These are phyloP conservation scores for Lathyrus aphaca DNA, from an alignment of 306 rosid species.

Conservation along the genomic window DNA sequence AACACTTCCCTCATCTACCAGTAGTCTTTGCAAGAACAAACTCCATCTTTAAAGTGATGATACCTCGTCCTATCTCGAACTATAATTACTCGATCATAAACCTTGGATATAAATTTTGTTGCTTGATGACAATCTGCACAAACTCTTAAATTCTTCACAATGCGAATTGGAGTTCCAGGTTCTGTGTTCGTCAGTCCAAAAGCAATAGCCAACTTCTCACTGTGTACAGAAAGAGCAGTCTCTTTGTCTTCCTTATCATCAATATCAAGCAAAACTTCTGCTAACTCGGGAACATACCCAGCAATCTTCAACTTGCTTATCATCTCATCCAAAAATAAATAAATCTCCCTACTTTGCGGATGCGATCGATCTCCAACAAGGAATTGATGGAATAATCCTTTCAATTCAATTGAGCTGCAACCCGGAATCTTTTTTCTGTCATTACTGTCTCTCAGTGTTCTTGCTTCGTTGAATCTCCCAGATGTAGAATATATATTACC, in stretches of 20 bases:
- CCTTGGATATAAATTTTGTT: constrained; percentile 56
- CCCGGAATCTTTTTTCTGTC: constrained; percentile 51
- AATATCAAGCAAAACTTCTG: constrained; percentile 52
- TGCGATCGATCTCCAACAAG: constrained; percentile 59
- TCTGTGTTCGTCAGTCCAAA: constrained; percentile 57
- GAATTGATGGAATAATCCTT: constrained; percentile 52
- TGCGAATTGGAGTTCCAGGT: constrained; percentile 56
- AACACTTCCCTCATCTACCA: constrained; percentile 45
- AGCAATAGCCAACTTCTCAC: constrained; percentile 66
- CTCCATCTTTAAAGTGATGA: constrained; percentile 59
- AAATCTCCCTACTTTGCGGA: constrained; percentile 48
- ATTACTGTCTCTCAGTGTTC: constrained; percentile 42
- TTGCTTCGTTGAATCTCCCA: constrained; percentile 70
- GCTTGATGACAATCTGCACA: constrained; percentile 61
- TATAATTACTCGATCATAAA: constrained; percentile 51
- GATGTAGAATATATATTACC: constrained; percentile 69
- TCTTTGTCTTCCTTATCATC: constrained; percentile 66
- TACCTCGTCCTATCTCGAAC: constrained; percentile 59
- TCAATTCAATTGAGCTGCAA: constrained; percentile 59
- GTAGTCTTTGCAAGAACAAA: constrained; percentile 60
- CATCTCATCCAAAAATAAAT: constrained; percentile 55
- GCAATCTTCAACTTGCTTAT: constrained; percentile 48
- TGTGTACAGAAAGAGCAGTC: constrained; percentile 53
- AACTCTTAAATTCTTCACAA: constrained; percentile 62
- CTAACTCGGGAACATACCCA: constrained; percentile 55